phyloP scores from a whole-genome alignment of 371 early-diverging fungal species.

The Actinomortierella ambigua region DNA sequence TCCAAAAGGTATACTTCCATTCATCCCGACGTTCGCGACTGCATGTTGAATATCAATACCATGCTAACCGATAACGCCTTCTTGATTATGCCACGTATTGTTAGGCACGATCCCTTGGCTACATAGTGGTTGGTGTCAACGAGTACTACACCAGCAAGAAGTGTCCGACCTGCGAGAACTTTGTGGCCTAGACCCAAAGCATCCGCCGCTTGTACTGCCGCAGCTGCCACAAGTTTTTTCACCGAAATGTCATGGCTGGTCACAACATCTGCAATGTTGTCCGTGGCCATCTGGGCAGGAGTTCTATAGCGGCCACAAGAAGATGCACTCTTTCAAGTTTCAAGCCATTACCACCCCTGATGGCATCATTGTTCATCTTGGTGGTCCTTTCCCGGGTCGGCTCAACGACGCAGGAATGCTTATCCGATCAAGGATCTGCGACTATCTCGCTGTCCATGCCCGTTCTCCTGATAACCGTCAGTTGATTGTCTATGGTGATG shows the following conservation, averaged over 20 bases:
- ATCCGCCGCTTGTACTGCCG: conserved; percentile 4
- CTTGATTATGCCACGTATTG: too few species aligned
- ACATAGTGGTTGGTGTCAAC: conserved; percentile 24
- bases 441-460: neutral
- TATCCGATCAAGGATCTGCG: neutral
- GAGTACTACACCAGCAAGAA: conserved; percentile 24
- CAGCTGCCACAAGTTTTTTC: conserved; percentile 4
- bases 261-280: conserved; percentile 5
- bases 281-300: conserved; percentile 6
- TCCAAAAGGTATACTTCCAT: too few species aligned
- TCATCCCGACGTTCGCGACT: too few species aligned
- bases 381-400: conserved; percentile 2
- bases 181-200: too few species aligned
- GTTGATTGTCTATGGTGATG: conserved; percentile 2
- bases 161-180: neutral
- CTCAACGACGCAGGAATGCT: neutral
- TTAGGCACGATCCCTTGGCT: conserved; percentile 13
- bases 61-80: too few species aligned
- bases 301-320: conserved; percentile 3
- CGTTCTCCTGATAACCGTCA: neutral
- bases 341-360: neutral
- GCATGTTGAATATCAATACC: too few species aligned
- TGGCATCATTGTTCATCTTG: conserved; percentile 1
- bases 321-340: neutral
- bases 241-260: conserved; percentile 2